These are phyloP conservation scores for Gleditsia sinensis DNA, from an alignment of 306 rosid genomes.

Conservation along the genomic window DNA sequence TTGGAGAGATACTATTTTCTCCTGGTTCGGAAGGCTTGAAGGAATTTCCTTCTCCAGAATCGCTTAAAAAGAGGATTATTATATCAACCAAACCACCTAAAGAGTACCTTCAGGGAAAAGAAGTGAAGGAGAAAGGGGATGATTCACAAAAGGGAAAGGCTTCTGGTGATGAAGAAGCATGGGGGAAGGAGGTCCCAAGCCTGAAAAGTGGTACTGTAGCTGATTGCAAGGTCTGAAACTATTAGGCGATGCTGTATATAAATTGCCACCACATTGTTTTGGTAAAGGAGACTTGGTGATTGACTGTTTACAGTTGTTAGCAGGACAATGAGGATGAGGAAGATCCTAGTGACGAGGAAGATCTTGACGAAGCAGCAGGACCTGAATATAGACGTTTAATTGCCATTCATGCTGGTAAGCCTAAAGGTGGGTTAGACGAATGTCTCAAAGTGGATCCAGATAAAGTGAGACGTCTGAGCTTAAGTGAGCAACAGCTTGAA, in stretches of 20 bases:
- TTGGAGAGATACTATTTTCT: constrained; percentile 74
- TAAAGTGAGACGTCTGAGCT: constrained; percentile 85
- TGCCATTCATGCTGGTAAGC: constrained; percentile 98
- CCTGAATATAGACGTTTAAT: constrained; percentile 77
- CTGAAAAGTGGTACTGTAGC: constrained; percentile 39
- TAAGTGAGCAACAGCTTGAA: constrained; percentile 95
- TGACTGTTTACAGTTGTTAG: constrained; percentile 29
- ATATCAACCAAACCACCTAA: constrained; percentile 97
- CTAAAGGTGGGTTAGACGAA: constrained; percentile 86
- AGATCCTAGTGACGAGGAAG: constrained; percentile 56
- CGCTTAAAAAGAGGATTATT: constrained; percentile 75
- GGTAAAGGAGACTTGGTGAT: constrained; percentile 23
- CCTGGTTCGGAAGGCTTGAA: constrained; percentile 69
- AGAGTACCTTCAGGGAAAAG: constrained; percentile 82
- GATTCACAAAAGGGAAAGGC: constrained; percentile 52
- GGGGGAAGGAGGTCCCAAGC: constrained; percentile 86
- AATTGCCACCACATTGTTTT: constrained; percentile 24
- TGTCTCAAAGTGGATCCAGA: constrained; percentile 86
- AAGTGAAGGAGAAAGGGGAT: constrained; percentile 51
- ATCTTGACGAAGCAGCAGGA: constrained; percentile 51
- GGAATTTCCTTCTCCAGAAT: constrained; percentile 95
- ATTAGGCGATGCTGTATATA: not conserved
- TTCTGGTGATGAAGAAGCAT: constrained; percentile 65
- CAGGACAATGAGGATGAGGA: constrained; percentile 49
- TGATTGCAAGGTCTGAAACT: constrained; percentile 64